These are phyloP conservation scores for Aspergillus nanangensis DNA, from an alignment of 495 filamentous ascomycete genomes.

Conservation along the genomic window DNA sequence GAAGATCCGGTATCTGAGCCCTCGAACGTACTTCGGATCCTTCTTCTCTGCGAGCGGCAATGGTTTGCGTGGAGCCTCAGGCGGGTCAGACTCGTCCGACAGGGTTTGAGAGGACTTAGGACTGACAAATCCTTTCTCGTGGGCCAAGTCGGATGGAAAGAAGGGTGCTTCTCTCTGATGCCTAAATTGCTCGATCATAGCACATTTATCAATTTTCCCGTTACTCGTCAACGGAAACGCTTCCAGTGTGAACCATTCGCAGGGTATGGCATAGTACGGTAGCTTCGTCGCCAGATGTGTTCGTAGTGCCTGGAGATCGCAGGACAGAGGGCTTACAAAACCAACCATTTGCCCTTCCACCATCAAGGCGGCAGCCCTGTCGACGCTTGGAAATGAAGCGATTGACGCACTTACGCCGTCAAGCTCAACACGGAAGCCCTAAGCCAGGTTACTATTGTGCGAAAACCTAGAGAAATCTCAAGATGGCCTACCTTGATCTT, in stretches of 20 bases:
- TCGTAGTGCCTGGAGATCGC: background rate
- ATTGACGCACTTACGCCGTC: slow-evolving; percentile 8
- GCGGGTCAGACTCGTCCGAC: background rate
- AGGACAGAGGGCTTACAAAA: background rate
- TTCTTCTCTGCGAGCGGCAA: slow-evolving; percentile 1
- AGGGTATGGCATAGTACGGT: slow-evolving; percentile 6
- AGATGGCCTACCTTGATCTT: slow-evolving; percentile 5
- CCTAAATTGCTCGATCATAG: background rate
- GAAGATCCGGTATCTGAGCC: slow-evolving; percentile 10
- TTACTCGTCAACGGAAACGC: slow-evolving; percentile 3
- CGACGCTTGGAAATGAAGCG: background rate
- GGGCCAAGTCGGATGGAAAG: background rate
- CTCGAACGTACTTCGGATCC: background rate
- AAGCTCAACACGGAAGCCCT: slow-evolving; percentile 9
- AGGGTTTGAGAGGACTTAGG: background rate
- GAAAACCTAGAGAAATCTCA: background rate
- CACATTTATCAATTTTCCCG: slow-evolving; percentile 6
- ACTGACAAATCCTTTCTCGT: background rate
- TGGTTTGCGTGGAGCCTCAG: background rate
- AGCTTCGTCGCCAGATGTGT: background rate
- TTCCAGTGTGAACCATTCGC: slow-evolving; percentile 1
- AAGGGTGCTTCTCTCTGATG: background rate
- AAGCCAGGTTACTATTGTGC: background rate
- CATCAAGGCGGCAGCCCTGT: slow-evolving; percentile 1
- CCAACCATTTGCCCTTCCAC: slow-evolving; percentile 1